Percentiles rank a stretch among this genome's conserved stretches.
Evolutionary conservation across 352 stramenopile genomes (phyloP).

Genomic region (Phytophthora megakarya): DNA sequence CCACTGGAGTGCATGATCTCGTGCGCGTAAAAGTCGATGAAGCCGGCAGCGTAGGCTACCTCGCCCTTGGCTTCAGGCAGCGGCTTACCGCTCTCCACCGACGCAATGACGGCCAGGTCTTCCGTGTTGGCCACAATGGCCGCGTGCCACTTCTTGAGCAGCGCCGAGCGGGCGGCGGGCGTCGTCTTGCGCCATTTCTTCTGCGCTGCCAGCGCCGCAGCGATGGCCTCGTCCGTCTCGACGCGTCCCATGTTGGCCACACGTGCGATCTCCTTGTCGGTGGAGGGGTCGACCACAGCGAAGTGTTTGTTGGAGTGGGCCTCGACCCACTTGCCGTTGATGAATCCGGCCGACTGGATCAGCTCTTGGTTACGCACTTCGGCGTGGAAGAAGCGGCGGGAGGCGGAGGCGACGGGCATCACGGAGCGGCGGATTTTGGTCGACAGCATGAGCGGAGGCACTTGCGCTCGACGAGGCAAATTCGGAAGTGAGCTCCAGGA

Average conservation of each 20-base stretch:
- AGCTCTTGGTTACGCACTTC: slow-evolving; percentile 68
- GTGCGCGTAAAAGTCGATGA: slow-evolving; percentile 97
- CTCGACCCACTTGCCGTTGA: slow-evolving; percentile 80
- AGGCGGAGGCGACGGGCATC: slow-evolving; percentile 17
- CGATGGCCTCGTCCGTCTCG: slow-evolving; percentile 80
- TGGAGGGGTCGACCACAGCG: slow-evolving; percentile 77
- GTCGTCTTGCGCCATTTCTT: slow-evolving; percentile 65
- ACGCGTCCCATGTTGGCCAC: slow-evolving; percentile 71
- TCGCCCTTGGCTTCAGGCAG: slow-evolving; percentile 94
- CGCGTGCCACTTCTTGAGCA: slow-evolving; percentile 86
- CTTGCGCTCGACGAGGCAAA: slow-evolving; percentile 21
- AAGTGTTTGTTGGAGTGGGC: slow-evolving; percentile 60
- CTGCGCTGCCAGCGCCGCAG: slow-evolving; percentile 63
- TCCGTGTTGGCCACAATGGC: slow-evolving; percentile 71
- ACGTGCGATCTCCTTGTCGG: slow-evolving; percentile 67
- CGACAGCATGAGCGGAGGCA: slow-evolving; percentile 31
- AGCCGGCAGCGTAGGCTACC: slow-evolving; percentile 93
- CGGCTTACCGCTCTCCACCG: slow-evolving; percentile 97
- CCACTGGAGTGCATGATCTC: slow-evolving; percentile 91
- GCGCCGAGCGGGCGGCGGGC: slow-evolving; percentile 50
- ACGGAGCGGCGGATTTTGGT: slow-evolving; percentile 38
- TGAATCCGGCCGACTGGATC: slow-evolving; percentile 77
- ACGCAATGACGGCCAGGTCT: slow-evolving; percentile 94
- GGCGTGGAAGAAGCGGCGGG: slow-evolving; percentile 51
- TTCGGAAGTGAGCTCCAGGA: slow-evolving; percentile 44